Percentiles rank a stretch among this genome's conserved stretches.
phyloP scores from a whole-genome alignment of 208 protist genomes.

The Trypanosoma melophagium region DNA sequence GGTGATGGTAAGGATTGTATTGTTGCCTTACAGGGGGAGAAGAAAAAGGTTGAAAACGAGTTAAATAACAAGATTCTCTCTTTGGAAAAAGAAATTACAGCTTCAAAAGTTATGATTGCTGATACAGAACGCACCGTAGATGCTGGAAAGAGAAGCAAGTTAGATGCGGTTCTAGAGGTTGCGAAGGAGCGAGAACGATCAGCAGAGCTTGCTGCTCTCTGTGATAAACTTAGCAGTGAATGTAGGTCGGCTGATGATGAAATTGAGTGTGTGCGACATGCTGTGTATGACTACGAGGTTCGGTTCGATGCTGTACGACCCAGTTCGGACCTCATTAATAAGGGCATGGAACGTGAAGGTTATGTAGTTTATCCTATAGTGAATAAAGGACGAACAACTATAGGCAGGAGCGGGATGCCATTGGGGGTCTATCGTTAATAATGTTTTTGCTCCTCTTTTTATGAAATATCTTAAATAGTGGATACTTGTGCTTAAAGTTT shows the following conservation, averaged over 20 bases:
- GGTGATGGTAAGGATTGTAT: background rate
- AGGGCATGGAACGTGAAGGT: background rate
- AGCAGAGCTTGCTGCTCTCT: background rate
- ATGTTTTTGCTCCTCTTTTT: too few species aligned
- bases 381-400: background rate
- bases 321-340: background rate
- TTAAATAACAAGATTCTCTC: background rate
- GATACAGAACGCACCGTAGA: background rate
- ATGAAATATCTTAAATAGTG: too few species aligned
- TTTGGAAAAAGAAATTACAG: background rate
- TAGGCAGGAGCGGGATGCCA: background rate
- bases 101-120: background rate
- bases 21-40: background rate
- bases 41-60: background rate
- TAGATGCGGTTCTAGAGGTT: background rate
- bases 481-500: too few species aligned
- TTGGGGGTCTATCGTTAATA: background rate
- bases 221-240: background rate
- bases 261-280: background rate
- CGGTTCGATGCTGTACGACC: background rate
- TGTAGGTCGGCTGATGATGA: background rate
- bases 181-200: conserved; percentile 1
- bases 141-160: background rate
- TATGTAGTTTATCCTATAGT: background rate
- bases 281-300: background rate